Base-by-base conservation (phyloP, 495 filamentous ascomycete genomes). In the Patellaria atrata region DNA sequence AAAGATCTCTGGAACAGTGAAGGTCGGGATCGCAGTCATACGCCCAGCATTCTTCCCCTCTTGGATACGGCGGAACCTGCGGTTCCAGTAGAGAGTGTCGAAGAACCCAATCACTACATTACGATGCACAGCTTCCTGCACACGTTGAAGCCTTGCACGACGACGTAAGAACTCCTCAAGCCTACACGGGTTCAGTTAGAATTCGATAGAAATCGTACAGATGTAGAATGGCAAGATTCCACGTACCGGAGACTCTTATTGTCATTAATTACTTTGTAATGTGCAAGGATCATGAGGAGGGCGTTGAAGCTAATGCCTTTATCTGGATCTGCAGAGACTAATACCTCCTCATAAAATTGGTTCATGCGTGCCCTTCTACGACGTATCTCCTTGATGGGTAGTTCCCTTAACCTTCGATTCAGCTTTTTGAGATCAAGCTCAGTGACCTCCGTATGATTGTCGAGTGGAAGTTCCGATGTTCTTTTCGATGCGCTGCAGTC, bases 191-290 rank as follows among this genome's bases (percentile, higher is more conserved):
- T 19, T 35, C 31, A 6, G 32, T 16, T 31, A 16, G 12, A 24
- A 5, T 18, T 19, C 43, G 37, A 47, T 30, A 42, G 43, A 40
- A 26, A 33, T 42, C 18, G 33, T 10, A 16, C 9, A 44, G 18
- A 22, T 31, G 24, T 16, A 37, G 11, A 35, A 36, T 22, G 20
- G 30, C 12, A 6, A 6, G 21, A 8, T 13, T 22, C 8, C 7
- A 41, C 58, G 48, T 68, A 77, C 75, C 73, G 73, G 45, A 99
- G 57, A 58, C 82, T 89, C 64, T 94, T 94, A 63, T 75, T 94
- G 62, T 99, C 89, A 42, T 74, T 92, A 52, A 99, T 99, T 51
- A 99, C 83, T 41, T 99, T 99, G 65, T 96, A 89, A 58, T 99
- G 91, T 11, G 91, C 87, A 12, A 99, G 67, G 37, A 92, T 92